phyloP scores from a whole-genome alignment of 768 basidiomycete genomes.

The Amylocystis lapponica region DNA sequence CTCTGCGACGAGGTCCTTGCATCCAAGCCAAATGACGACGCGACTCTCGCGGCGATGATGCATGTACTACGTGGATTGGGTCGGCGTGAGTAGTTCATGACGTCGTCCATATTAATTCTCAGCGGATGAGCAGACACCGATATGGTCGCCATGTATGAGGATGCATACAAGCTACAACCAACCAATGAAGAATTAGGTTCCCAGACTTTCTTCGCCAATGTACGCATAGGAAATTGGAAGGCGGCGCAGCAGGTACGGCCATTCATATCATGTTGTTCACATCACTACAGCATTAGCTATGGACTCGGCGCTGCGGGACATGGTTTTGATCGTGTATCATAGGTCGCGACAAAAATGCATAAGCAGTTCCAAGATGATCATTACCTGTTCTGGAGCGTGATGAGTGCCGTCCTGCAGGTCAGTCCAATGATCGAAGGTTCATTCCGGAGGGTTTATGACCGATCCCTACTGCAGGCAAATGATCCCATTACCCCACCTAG shows the following conservation, averaged over 20 bases:
- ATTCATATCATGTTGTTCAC: background rate
- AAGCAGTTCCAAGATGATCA: constrained; percentile 80
- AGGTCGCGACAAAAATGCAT: constrained; percentile 79
- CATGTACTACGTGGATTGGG: constrained; percentile 77
- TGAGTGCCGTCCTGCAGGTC: constrained; percentile 77
- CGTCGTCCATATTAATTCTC: background rate
- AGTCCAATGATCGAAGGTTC: background rate
- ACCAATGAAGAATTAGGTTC: constrained; percentile 76
- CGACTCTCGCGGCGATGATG: constrained; percentile 74
- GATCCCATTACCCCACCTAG: constrained; percentile 53
- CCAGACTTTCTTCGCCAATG: constrained; percentile 83
- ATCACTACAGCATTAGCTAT: no score
- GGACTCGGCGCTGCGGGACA: background rate
- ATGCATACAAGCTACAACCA: constrained; percentile 79
- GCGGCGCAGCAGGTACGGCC: constrained; percentile 69
- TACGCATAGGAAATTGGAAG: constrained; percentile 79
- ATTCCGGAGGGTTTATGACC: background rate
- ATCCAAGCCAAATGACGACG: constrained; percentile 66
- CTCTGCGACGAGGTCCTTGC: constrained; percentile 79
- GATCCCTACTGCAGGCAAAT: constrained; percentile 45
- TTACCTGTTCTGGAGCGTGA: constrained; percentile 80
- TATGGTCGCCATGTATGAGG: constrained; percentile 80
- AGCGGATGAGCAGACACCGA: constrained; percentile 50
- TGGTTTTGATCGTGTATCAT: background rate
- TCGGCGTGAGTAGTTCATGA: constrained; percentile 38